Conservation (phyloP, 352 stramenopile species). For the Phytophthora pseudosyringae region DNA sequence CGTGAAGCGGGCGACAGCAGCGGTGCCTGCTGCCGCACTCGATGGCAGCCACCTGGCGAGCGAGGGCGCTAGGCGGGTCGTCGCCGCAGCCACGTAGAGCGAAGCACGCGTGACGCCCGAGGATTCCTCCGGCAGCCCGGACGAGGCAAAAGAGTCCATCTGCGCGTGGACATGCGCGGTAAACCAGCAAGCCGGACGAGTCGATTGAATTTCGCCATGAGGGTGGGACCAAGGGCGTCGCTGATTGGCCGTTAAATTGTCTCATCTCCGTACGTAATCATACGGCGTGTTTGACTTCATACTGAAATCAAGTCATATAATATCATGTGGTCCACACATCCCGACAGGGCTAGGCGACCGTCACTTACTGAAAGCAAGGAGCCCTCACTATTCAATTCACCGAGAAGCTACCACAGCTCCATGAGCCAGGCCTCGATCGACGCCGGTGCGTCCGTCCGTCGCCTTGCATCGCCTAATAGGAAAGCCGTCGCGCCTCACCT, state of each 20-base stretch:
- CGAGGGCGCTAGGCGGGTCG: no score
- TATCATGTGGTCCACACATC: constrained; percentile 10
- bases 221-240: neutral
- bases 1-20: no score
- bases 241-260: constrained; percentile 12
- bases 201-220: constrained; percentile 14
- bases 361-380: constrained; percentile 9
- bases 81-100: no score
- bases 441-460: constrained; percentile 5
- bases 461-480: neutral
- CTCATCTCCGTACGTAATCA: constrained; percentile 24
- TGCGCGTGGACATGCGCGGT: no score
- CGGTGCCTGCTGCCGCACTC: no score
- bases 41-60: no score
- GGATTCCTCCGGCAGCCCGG: no score
- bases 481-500: neutral
- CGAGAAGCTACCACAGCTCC: constrained; percentile 10
- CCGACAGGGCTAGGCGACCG: neutral
- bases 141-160: no score
- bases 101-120: no score
- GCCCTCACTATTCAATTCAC: constrained; percentile 26
- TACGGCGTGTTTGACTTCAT: neutral
- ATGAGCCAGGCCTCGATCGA: constrained; percentile 29
- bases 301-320: constrained; percentile 8
- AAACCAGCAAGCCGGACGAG: neutral